A percentile compares a stretch with the other conserved stretches of the same genome.
Conservation (phyloP, 352 stramenopile species). For the Elongisporangium anandrum region DNA sequence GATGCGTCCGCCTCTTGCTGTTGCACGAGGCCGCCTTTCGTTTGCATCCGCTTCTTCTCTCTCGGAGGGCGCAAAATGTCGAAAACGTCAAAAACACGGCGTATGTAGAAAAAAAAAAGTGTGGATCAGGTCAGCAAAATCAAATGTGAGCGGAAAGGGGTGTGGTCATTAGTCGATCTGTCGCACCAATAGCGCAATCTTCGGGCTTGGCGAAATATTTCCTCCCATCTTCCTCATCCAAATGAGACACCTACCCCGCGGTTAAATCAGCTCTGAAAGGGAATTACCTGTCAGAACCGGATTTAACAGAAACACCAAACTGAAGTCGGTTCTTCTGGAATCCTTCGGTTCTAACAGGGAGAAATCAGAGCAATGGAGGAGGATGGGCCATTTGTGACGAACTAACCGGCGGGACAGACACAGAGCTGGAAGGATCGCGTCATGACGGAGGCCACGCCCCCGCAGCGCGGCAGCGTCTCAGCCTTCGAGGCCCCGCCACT, state of each 20-base stretch:
- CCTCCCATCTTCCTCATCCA: neutral
- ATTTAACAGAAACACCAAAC: too few species aligned
- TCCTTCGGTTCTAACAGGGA: too few species aligned
- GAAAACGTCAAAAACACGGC: neutral
- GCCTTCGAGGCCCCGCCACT: neutral
- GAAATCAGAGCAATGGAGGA: too few species aligned
- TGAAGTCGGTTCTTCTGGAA: too few species aligned
- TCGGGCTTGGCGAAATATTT: neutral
- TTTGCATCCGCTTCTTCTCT: neutral
- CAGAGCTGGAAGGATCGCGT: too few species aligned
- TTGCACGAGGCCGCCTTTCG: neutral
- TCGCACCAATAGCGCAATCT: neutral
- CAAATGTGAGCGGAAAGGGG: neutral
- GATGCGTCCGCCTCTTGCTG: neutral
- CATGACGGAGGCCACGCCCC: neutral
- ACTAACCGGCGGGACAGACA: too few species aligned
- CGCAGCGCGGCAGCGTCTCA: neutral
- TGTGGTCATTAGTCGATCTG: neutral
- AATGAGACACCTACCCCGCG: neutral
- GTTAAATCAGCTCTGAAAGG: neutral
- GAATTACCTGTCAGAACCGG: neutral
- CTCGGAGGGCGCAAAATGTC: neutral
- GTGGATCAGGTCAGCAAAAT: neutral
- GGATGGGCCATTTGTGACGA: too few species aligned
- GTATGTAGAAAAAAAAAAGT: too few species aligned